Evolutionary conservation across 2,329 filamentous ascomycete genomes (phyloP).

Genomic region (Orbilia blumenaviensis): DNA sequence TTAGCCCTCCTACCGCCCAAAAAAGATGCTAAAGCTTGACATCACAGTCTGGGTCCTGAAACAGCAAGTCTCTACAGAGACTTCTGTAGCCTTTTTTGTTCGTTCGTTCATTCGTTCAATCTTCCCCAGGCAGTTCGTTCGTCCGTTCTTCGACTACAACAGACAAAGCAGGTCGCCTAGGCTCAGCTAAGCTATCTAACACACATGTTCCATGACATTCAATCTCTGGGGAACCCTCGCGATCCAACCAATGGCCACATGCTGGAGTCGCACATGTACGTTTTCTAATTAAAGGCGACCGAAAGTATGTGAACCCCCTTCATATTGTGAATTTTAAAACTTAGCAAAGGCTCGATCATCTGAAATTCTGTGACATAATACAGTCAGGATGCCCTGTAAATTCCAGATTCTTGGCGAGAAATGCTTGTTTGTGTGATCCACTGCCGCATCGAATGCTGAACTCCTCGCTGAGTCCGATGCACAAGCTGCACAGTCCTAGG

Average conservation of each 20-base stretch:
- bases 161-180: conserved; percentile 47
- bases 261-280: conserved; percentile 34
- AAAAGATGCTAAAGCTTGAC: conserved; percentile 25
- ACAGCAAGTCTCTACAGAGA: conserved; percentile 35
- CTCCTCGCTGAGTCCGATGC: conserved; percentile 42
- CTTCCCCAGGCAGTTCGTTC: neutral
- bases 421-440: conserved; percentile 36
- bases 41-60: conserved; percentile 25
- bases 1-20: conserved; percentile 13
- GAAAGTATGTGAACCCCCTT: conserved; percentile 46
- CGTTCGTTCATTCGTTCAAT: too few relatives aligned
- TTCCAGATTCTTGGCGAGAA: conserved; percentile 43
- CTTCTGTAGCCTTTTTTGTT: neutral
- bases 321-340: conserved; percentile 22
- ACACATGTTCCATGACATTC: conserved; percentile 13
- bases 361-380: conserved; percentile 24
- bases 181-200: too few relatives aligned
- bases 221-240: neutral
- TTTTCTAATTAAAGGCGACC: conserved; percentile 11
- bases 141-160: conserved; percentile 15
- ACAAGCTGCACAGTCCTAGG: conserved; percentile 31
- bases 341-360: neutral
- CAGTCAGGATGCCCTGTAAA: conserved; percentile 14
- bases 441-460: conserved; percentile 20
- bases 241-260: conserved; percentile 27